Evolutionary conservation across 1,284 basidiomycete species (phyloP), one percentile per base, ranked within the genome.

Genomic region (Ceratobasidium sp.): DNA sequence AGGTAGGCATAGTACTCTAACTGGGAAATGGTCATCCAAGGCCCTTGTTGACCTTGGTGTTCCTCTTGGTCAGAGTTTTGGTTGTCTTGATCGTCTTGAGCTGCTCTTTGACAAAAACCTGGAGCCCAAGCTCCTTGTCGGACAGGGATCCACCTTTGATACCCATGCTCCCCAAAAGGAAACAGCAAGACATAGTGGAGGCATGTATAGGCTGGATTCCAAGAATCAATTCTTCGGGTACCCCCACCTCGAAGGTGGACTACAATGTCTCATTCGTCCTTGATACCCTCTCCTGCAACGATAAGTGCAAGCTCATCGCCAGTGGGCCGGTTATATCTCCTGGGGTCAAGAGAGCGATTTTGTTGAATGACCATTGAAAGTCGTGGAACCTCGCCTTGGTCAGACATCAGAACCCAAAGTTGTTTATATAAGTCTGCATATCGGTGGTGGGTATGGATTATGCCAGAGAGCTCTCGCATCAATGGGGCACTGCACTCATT

Each of bases 151-250:
- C 79, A 42, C 1, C 75, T 49, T 21, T 61, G 76, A 83, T 83
- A 86, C 0, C 83, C 83, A 51, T 77, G 58, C 38, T 81, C 77
- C 1, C 81, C 83, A 44, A 56, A 21, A 11, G 81, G 81, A 75
- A 84, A 84, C 0, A 83, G 75, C 0, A 83, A 74, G 0, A 82
- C 79, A 80, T 84, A 83, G 18, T 82, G 80, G 0, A 84, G 75
- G 0, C 80, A 74, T 0, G 76, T 48, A 76, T 84, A 84, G 0
- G 78, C 74, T n/a, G 79, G 79, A 74, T 83, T 78, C 0, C 76
- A 63, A 16, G 84, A 2, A 3, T 54, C 5, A 33, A 54, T 54
- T 16, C 28, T 3, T 23, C 30, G 25, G 7, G 30, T 6, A 54
- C 28, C 53, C 25, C 79, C 78, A 61, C 73, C 51, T 4, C 28